A percentile compares a stretch with the other conserved stretches of the same genome.
These are phyloP conservation scores for Andrographis paniculata DNA, from an alignment of 305 asterid species.

Conservation along the genomic window DNA sequence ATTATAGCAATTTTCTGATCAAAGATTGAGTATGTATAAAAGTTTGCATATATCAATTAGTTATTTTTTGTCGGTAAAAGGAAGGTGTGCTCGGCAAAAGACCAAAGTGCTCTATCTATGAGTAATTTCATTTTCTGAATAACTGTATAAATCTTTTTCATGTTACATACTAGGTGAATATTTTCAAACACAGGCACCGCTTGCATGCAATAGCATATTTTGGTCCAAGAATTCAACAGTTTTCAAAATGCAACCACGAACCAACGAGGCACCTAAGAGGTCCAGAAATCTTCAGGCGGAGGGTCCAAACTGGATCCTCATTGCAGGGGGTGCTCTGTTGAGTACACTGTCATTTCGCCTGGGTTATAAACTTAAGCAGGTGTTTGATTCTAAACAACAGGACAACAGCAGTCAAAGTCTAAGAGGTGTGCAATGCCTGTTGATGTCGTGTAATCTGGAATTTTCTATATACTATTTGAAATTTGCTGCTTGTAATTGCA, in stretches of 20 bases:
- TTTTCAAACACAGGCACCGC: slow-evolving; percentile 16
- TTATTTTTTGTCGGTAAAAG: too few relatives aligned
- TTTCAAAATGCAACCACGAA: slow-evolving; percentile 48
- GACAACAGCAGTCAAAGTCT: slow-evolving; percentile 30
- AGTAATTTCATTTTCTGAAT: too few relatives aligned
- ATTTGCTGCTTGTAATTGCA: slow-evolving; percentile 33
- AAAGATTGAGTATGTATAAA: too few relatives aligned
- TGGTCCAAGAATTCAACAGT: slow-evolving; percentile 15
- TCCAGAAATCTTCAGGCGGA: slow-evolving; percentile 46
- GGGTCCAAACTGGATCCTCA: slow-evolving; percentile 80
- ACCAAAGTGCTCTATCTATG: too few relatives aligned
- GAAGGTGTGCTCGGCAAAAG: too few relatives aligned
- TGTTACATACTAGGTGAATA: slow-evolving; percentile 9
- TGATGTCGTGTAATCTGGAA: slow-evolving; percentile 6
- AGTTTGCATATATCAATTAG: too few relatives aligned
- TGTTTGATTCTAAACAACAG: slow-evolving; percentile 50
- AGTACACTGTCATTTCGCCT: slow-evolving; percentile 77
- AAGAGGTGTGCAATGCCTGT: slow-evolving; percentile 37
- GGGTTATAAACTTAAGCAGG: slow-evolving; percentile 82
- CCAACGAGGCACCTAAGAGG: slow-evolving; percentile 36
- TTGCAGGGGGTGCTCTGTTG: slow-evolving; percentile 79
- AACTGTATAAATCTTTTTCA: slow-evolving; percentile 6
- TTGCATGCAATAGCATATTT: slow-evolving; percentile 22
- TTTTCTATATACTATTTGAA: slow-evolving; percentile 13
- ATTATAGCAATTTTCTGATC: too few relatives aligned